phyloP scores from a whole-genome alignment of 108 stramenopile genomes.

The Cyclotella baltica region DNA sequence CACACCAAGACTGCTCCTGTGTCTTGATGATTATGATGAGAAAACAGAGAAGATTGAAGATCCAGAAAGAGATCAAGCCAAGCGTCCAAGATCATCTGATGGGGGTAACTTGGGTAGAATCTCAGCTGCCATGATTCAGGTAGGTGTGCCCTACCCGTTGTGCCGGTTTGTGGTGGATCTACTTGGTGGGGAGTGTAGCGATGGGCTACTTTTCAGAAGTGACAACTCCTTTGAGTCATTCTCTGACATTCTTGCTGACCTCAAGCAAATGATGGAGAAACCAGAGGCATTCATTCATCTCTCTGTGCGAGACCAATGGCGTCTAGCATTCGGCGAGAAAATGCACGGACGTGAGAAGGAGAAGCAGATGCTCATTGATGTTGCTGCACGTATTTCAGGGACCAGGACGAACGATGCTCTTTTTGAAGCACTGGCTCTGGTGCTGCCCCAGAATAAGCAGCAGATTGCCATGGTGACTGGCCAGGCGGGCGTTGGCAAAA shows the following conservation, averaged over 20 bases:
- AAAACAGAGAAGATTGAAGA: not conserved
- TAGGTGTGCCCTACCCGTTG: conserved; percentile 24
- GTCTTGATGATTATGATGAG: conserved; percentile 6
- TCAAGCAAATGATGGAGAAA: conserved; percentile 24
- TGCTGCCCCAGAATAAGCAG: not conserved
- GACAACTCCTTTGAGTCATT: conserved; percentile 30
- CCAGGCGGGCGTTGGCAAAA: conserved; percentile 31
- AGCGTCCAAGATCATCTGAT: not conserved
- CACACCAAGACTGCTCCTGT: conserved; percentile 1
- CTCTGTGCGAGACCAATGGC: conserved; percentile 24
- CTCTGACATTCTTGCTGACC: conserved; percentile 21
- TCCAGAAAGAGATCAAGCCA: not conserved
- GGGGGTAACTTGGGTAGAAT: not conserved
- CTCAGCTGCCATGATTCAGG: conserved; percentile 13
- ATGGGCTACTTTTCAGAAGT: conserved; percentile 15
- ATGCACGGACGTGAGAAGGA: conserved; percentile 23
- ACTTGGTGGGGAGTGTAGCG: conserved; percentile 16
- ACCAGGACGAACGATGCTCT: conserved; percentile 2
- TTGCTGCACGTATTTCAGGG: conserved; percentile 5
- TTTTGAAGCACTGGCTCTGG: not conserved
- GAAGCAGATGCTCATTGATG: conserved; percentile 17
- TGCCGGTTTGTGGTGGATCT: conserved; percentile 30
- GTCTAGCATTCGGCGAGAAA: conserved; percentile 21
- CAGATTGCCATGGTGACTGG: conserved; percentile 27
- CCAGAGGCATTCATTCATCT: conserved; percentile 24